Base-by-base conservation (phyloP, 148 eudicot species). In the Drosera capensis region DNA sequence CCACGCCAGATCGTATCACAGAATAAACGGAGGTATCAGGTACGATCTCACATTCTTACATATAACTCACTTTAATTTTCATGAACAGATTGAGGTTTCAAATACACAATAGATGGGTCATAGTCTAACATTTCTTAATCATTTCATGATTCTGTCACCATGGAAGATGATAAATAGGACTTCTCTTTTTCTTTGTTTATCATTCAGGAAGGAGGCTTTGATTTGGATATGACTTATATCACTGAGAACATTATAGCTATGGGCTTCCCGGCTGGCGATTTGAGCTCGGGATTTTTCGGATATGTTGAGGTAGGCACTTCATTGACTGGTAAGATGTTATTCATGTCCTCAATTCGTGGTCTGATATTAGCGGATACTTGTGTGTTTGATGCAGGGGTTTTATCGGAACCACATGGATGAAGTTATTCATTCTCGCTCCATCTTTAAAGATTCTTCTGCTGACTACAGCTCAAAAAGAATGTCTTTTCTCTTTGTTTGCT, bases 261-360 rank as follows among this genome's bases (percentile, higher is more conserved):
- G 97, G 97, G 97, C 13, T 88, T 88, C 58, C 97, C 97, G 49
- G 97, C 94, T 64, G 97, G 97, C 51, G 97, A 88, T 66, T 60
- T 80, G 64, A 88, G 97, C 44, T 88, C 97, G 43, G 97, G 97
- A 23, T 64, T 88, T 44, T 80, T 83, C 62, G 97, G 94, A 58
- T 88, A 72, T 73, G 73, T 88, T 35, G 97, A 88, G 94, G 97
- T 88, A 75, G 58, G 13, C 15, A 44, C 49, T 56, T 28, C 20
- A 18, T 39, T 46, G 6, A 4, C n/a, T 34, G n/a, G 14, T 34
- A 2, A 34, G 38, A 34, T 34, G 3, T 4, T 13, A 22, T 26
- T 51, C n/a, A 19, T 22, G 23, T 21, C 29, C 17, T 21, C 48
- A 23, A 14, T 35, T 48, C 23, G 18, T 40, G 31, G 23, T 57